phyloP scores from a whole-genome alignment of 805 yeast species.

The Saturnispora quitensis region DNA sequence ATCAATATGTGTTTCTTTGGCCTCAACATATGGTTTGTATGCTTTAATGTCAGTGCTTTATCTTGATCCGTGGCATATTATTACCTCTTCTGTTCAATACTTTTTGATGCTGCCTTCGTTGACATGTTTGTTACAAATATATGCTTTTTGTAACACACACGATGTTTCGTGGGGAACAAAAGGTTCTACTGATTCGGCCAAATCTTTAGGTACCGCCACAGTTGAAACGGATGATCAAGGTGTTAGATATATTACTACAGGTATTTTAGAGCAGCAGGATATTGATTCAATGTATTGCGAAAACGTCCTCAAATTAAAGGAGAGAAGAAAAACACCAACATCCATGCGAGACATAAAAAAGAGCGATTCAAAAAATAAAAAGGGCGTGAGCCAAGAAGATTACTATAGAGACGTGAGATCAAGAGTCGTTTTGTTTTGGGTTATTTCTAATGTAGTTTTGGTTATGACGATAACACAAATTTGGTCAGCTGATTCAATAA shows the following conservation, averaged over 20 bases:
- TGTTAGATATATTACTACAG: conserved; percentile 74
- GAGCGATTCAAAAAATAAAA: conserved; percentile 29
- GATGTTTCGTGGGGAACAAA: conserved; percentile 99
- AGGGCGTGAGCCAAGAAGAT: conserved; percentile 51
- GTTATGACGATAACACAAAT: conserved; percentile 85
- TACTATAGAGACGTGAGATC: conserved; percentile 94
- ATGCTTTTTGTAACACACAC: conserved; percentile 96
- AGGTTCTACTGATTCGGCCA: conserved; percentile 73
- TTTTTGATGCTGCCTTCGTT: conserved; percentile 85
- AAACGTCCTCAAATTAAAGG: conserved; percentile 61
- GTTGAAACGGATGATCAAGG: conserved; percentile 75
- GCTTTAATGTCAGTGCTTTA: conserved; percentile 73
- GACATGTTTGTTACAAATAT: conserved; percentile 86
- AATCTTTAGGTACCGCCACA: conserved; percentile 71
- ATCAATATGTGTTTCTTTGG: conserved; percentile 73
- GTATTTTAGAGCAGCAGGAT: conserved; percentile 62
- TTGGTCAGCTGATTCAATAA: conserved; percentile 55
- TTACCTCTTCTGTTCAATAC: conserved; percentile 82
- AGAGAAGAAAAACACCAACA: conserved; percentile 53
- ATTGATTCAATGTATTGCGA: conserved; percentile 78
- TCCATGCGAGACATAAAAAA: conserved; percentile 36
- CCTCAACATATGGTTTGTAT: conserved; percentile 89
- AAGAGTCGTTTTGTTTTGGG: conserved; percentile 92
- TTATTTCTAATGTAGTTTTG: conserved; percentile 69
- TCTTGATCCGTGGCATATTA: conserved; percentile 93